A percentile compares a stretch with the other conserved stretches of the same genome.
phyloP scores from a whole-genome alignment of 176 grass and related monocot species.

The Carex littledalei region DNA sequence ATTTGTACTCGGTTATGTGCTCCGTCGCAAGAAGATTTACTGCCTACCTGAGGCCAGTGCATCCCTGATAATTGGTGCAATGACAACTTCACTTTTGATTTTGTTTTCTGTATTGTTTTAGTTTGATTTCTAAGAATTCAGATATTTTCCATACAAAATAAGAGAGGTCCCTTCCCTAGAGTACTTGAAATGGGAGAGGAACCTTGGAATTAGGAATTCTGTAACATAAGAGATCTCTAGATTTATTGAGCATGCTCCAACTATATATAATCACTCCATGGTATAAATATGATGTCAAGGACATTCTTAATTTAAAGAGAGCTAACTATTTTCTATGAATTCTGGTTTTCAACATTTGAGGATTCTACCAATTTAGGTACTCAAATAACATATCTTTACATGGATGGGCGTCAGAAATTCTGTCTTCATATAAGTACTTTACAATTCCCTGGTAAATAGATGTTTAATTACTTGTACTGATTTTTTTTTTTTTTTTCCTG shows the following conservation, averaged over 20 bases:
- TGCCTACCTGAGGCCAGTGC: conserved; percentile 89
- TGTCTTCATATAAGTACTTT: background rate
- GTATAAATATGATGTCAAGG: background rate
- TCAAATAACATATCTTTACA: background rate
- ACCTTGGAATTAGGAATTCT: background rate
- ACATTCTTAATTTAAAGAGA: background rate
- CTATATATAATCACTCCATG: background rate
- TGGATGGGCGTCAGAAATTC: background rate
- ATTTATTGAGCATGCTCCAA: background rate
- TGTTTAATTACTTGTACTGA: background rate
- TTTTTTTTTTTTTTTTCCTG: conserved; percentile 2
- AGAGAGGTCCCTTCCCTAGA: background rate
- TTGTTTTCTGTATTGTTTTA: background rate
- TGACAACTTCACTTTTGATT: background rate
- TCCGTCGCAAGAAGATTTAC: conserved; percentile 85
- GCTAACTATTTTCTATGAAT: background rate
- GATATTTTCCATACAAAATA: background rate
- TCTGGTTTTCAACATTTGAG: background rate
- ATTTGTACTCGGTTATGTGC: conserved; percentile 78
- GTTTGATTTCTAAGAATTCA: background rate
- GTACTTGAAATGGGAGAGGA: background rate
- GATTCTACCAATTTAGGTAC: background rate
- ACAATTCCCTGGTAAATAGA: background rate
- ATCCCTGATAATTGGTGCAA: conserved; percentile 74
- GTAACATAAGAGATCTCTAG: background rate